These are phyloP conservation scores for Paraleonurus japonicus DNA, from an alignment of 257 asterid species.

Conservation along the genomic window DNA sequence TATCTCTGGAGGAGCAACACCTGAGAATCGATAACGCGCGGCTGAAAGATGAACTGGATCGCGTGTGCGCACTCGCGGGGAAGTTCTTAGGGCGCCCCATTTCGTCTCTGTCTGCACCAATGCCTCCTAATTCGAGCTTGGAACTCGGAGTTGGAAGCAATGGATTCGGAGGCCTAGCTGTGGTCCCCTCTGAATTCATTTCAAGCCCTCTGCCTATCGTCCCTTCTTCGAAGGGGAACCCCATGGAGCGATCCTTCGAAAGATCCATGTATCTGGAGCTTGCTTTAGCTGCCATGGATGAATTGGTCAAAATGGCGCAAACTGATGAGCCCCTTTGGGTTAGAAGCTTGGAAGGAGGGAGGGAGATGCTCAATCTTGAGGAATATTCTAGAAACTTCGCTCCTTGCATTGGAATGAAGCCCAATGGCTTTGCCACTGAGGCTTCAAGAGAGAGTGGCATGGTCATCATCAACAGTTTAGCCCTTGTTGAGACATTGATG, in stretches of 20 bases:
- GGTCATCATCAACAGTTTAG: conserved; percentile 52
- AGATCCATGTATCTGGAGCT: conserved; percentile 86
- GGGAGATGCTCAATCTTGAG: conserved; percentile 45
- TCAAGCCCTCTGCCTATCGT: conserved; percentile 30
- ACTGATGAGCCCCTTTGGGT: conserved; percentile 80
- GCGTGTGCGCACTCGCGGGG: conserved; percentile 47
- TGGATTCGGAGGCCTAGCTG: conserved; percentile 40
- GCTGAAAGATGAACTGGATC: conserved; percentile 61
- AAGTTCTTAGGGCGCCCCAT: conserved; percentile 54
- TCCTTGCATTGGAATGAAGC: conserved; percentile 48
- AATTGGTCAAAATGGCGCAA: conserved; percentile 77
- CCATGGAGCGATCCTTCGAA: conserved; percentile 51
- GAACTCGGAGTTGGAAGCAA: conserved; percentile 76
- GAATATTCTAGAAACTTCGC: conserved; percentile 40
- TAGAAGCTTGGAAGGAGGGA: conserved; percentile 56
- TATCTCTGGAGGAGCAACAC: conserved; percentile 61
- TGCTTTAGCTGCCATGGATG: conserved; percentile 86
- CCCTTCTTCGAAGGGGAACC: conserved; percentile 27
- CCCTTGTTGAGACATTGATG: conserved; percentile 57
- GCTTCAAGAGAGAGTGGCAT: conserved; percentile 51
- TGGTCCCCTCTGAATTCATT: conserved; percentile 17
- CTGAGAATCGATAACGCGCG: conserved; percentile 57
- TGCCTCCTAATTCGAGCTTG: conserved; percentile 57
- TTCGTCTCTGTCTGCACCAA: conserved; percentile 24
- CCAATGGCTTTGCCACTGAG: conserved; percentile 45